Conservation (phyloP, 2,329 filamentous ascomycete genomes). For the Metarhizium guizhouense region DNA sequence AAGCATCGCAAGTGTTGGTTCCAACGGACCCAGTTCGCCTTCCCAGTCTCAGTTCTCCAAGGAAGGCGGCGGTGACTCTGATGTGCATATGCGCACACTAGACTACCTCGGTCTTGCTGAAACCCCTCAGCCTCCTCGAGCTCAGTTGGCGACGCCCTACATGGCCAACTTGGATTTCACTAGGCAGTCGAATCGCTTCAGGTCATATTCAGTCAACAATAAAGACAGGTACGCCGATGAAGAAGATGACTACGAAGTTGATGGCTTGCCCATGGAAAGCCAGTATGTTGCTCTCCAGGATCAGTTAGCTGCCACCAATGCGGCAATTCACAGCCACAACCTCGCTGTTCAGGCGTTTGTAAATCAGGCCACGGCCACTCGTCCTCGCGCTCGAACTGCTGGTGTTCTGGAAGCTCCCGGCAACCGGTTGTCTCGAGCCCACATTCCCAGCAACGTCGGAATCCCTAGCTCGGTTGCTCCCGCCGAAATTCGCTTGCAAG, state of each 20-base stretch:
- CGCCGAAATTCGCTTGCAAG: constrained; percentile 63
- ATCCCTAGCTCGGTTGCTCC: constrained; percentile 69
- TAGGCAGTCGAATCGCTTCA: constrained; percentile 76
- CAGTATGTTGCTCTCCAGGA: constrained; percentile 55
- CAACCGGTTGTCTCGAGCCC: constrained; percentile 57
- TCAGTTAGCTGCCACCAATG: constrained; percentile 54
- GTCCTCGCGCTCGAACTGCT: constrained; percentile 72
- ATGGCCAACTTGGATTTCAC: constrained; percentile 68
- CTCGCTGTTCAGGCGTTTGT: constrained; percentile 88
- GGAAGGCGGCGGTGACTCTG: constrained; percentile 75
- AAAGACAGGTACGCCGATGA: constrained; percentile 94
- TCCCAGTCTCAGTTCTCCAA: constrained; percentile 78
- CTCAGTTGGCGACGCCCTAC: constrained; percentile 66
- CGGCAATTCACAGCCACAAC: constrained; percentile 81
- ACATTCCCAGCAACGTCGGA: constrained; percentile 60
- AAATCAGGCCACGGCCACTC: constrained; percentile 69
- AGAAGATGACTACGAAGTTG: constrained; percentile 63
- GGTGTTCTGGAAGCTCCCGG: constrained; percentile 78
- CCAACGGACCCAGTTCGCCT: constrained; percentile 82
- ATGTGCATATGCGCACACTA: constrained; percentile 80
- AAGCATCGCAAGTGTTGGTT: constrained; percentile 76
- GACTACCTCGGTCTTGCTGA: constrained; percentile 95
- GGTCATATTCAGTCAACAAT: constrained; percentile 97
- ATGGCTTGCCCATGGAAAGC: constrained; percentile 40
- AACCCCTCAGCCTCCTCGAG: constrained; percentile 72